Evolutionary conservation across 805 yeast genomes (phyloP).

Genomic region (Dipodascus geniculatus): DNA sequence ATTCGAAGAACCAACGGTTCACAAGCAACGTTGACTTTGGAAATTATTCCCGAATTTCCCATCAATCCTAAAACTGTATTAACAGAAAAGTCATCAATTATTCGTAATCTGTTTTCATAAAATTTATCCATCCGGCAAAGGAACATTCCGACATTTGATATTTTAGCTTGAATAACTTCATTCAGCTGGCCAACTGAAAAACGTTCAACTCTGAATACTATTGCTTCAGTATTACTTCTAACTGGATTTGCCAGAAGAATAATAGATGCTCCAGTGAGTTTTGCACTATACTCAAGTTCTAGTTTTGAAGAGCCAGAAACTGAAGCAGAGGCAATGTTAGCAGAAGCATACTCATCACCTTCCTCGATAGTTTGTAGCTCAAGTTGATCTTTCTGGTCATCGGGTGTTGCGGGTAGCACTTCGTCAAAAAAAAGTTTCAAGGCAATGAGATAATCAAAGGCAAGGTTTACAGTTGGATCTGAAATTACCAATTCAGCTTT

Average conservation of each 20-base stretch:
- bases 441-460: constrained; percentile 76
- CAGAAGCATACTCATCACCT: constrained; percentile 8
- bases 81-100: constrained; percentile 81
- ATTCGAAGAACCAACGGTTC: constrained; percentile 75
- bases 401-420: constrained; percentile 26
- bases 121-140: constrained; percentile 60
- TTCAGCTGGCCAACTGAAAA: constrained; percentile 57
- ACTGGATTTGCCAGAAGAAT: constrained; percentile 74
- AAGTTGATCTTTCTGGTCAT: constrained; percentile 10
- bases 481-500: constrained; percentile 47
- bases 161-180: constrained; percentile 43
- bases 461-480: constrained; percentile 69
- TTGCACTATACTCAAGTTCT: constrained; percentile 33
- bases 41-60: constrained; percentile 14
- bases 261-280: constrained; percentile 65
- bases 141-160: constrained; percentile 74
- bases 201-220: constrained; percentile 81
- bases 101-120: constrained; percentile 49
- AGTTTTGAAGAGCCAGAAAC: not conserved
- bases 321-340: not conserved
- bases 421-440: constrained; percentile 51
- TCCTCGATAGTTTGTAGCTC: constrained; percentile 10
- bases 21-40: constrained; percentile 45
- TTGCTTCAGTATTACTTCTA: constrained; percentile 60
- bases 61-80: constrained; percentile 67